Evolutionary conservation across 176 grass and related monocot species (phyloP).

Genomic region (Hsuehochloa calcarea): DNA sequence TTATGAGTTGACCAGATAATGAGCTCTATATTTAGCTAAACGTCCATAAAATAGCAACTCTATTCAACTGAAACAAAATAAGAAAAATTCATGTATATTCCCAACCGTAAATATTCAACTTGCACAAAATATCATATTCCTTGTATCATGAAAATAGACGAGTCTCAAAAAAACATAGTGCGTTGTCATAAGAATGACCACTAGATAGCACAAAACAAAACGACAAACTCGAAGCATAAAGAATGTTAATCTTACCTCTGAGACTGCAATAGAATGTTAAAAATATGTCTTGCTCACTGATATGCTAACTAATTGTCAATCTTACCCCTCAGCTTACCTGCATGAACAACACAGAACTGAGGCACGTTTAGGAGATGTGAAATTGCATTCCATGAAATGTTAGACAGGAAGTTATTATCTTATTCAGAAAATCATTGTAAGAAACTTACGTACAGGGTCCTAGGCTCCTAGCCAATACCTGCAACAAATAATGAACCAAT

Average conservation of each 20-base stretch:
- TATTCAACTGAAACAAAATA: background rate
- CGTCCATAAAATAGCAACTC: background rate
- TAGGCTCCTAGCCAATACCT: too few relatives aligned
- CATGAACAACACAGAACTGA: too few relatives aligned
- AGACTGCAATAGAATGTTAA: conserved; percentile 10
- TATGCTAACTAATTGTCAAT: conserved; percentile 11
- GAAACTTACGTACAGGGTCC: too few relatives aligned
- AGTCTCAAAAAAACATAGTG: background rate
- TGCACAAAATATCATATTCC: background rate
- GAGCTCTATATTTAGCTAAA: background rate
- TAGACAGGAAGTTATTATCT: too few relatives aligned
- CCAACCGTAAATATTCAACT: background rate
- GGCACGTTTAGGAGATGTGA: too few relatives aligned
- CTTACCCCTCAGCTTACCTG: too few relatives aligned
- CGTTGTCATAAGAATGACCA: background rate
- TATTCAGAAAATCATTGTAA: too few relatives aligned
- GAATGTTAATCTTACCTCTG: background rate
- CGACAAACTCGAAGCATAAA: background rate
- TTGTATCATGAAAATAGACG: background rate
- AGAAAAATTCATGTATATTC: background rate
- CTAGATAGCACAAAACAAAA: conserved; percentile 5
- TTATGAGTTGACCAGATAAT: conserved; percentile 14
- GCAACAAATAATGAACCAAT: too few relatives aligned
- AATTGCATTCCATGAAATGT: too few relatives aligned
- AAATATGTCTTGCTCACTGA: background rate